These are phyloP conservation scores for Rhizopus sp. DNA, from an alignment of 371 early-diverging fungal species.

Conservation along the genomic window DNA sequence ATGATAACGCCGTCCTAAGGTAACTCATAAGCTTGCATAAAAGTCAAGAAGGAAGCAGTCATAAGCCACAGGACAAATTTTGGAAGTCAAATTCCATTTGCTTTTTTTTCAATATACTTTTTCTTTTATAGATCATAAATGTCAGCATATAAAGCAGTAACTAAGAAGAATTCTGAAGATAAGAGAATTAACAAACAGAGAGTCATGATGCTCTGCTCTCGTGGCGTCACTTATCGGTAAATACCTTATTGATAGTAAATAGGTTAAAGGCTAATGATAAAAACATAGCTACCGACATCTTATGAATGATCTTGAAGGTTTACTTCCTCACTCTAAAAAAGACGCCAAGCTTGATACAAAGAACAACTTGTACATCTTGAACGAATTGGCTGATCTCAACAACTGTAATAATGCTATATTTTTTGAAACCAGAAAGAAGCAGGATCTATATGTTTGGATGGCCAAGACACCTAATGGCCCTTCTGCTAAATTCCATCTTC, in stretches of 20 bases:
- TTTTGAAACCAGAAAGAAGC: slow-evolving; percentile 92
- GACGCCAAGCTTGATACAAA: slow-evolving; percentile 94
- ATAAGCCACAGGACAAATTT: neutral
- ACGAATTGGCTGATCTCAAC: slow-evolving; percentile 94
- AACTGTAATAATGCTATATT: slow-evolving; percentile 97
- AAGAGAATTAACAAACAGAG: slow-evolving; percentile 82
- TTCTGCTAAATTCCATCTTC: slow-evolving; percentile 92
- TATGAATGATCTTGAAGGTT: slow-evolving; percentile 80
- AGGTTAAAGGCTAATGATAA: neutral
- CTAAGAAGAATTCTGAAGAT: slow-evolving; percentile 30
- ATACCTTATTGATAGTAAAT: neutral
- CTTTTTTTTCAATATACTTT: neutral
- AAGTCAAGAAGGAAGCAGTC: neutral
- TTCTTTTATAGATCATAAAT: neutral
- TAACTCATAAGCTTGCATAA: no score
- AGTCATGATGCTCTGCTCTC: slow-evolving; percentile 85
- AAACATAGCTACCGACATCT: slow-evolving; percentile 85
- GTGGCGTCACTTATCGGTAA: slow-evolving; percentile 89
- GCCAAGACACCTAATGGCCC: slow-evolving; percentile 95
- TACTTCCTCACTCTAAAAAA: slow-evolving; percentile 95
- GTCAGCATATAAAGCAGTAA: slow-evolving; percentile 9
- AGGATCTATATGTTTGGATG: slow-evolving; percentile 96
- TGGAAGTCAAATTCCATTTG: neutral
- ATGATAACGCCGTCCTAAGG: no score
- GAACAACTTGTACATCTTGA: slow-evolving; percentile 82